Evolutionary conservation across 1,284 basidiomycete genomes (phyloP).

Genomic region (Entoloma clypeatum): DNA sequence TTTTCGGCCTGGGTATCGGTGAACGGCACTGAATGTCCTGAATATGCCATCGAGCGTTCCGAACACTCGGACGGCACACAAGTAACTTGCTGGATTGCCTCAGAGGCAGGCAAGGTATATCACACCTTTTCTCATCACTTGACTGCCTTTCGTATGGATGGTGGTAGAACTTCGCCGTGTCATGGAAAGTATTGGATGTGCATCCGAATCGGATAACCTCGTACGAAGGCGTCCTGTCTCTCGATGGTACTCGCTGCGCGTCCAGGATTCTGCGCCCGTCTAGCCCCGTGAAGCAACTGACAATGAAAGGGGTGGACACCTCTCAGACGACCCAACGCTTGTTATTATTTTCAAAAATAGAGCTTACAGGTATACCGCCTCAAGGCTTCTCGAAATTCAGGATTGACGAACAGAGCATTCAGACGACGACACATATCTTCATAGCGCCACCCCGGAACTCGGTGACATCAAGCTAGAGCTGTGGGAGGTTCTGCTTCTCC

Average conservation of each 20-base stretch:
- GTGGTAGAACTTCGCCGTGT: not conserved
- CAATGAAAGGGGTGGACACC: not conserved
- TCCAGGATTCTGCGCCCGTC: not conserved
- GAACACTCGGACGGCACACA: not conserved
- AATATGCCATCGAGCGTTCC: not conserved
- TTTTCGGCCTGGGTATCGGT: not conserved
- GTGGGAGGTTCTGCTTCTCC: slow-evolving; percentile 3
- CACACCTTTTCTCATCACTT: not conserved
- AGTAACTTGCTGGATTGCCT: not conserved
- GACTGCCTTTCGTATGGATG: not conserved
- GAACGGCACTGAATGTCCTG: not conserved
- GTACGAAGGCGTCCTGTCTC: not conserved
- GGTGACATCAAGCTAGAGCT: slow-evolving; percentile 10
- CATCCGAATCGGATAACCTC: not conserved
- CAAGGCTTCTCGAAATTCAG: no score
- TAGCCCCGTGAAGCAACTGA: not conserved
- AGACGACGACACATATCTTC: no score
- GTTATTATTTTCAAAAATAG: not conserved
- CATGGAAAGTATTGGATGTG: not conserved
- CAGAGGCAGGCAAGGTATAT: not conserved
- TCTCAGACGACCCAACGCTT: not conserved
- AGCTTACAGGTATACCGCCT: not conserved
- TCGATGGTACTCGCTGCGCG: not conserved
- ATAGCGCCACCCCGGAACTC: no score
- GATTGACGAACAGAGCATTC: no score